Evolutionary conservation across 305 asterid species (phyloP), one percentile per base, ranked within the genome.

Genomic region (Fraxinus xanthoxyloides): DNA sequence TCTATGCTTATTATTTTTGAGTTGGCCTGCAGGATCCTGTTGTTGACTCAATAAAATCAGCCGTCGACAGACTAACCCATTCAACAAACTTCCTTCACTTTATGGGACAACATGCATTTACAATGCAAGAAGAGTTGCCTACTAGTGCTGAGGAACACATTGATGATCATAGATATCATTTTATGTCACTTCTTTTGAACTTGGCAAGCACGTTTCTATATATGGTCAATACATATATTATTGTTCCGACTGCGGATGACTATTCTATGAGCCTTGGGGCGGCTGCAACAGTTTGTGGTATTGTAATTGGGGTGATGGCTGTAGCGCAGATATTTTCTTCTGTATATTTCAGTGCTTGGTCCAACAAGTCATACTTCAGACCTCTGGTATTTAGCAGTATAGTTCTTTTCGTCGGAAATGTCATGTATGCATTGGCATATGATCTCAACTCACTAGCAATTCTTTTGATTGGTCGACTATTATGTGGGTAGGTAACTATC

Each of bases 321-420:
- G 95, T 94, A 15, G 99, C 98, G 28, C 98, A 96, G 85, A 82
- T 96, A 83, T 96, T 96, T 84, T 93, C 99, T 75, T 96, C 98
- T 19, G 97, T 96, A 83, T 93, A 96, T 88, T 96, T 96, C 92
- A 96, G 98, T 83, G 98, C 99, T 80, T 96, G 99, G 99, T 94
- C 99, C 72, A 96, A 96, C 85, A 93, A 85, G 85, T 93, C 98
- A 21, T 96, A 96, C 91, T 90, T 89, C 86, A 94, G 77, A 83
- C 99, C 99, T 72, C 87, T 96, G 92, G 78, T 96, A 56, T 96
- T 96, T 80, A 96, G 99, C 95, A 94, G 99, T 87, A 81, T 96
- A 59, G 95, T 90, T 84, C 98, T 96, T 67, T 82, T 86, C 79
- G 51, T 91, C 75, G 99, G 99, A 61, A 96, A 96, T 43, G 76